Base-by-base conservation (phyloP, 2,329 filamentous ascomycete genomes). In the Alternaria ethzedia region DNA sequence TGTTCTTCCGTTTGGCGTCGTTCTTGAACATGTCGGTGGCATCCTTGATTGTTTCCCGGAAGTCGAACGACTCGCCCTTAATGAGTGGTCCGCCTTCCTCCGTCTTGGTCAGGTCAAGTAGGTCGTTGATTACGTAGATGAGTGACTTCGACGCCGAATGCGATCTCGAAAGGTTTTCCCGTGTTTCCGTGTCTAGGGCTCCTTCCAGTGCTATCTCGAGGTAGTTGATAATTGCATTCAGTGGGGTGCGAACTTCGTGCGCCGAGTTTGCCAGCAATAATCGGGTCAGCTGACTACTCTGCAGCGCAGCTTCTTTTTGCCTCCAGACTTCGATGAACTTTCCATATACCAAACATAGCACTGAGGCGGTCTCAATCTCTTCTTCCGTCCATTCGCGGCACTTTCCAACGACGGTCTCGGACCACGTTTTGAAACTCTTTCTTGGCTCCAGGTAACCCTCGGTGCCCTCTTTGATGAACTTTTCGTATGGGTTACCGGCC, bases 171-270 rank as follows among this genome's bases (percentile, higher is more conserved):
- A 97, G 82, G 64, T 96, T 96, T 6, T 97, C 94, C 20, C 94
- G 85, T 0, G 92, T 97, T 74, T 97, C 94, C 15, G 88, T 83
- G 67, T 97, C 94, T 4, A 97, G 82, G 0, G 85, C 82, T 0
- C 93, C 93, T 80, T 97, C 94, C 1, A 97, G 82, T 0, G 94
- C 94, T 67, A 97, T 97, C 71, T 97, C 94, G 1, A 97, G 86
- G 70, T 96, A 97, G 71, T 97, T 97, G 79, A 97, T 96, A 73
- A 97, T 97, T 15, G 94, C 94, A 73, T 97, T 97, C 3, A 97
- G 82, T 0, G 94, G 94, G 0, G 94, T 97, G 54, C 94, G 90
- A 9, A 97, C 93, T 82, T 97, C 94, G 68, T 97, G 94, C 0
- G 94, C 94, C 0, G 93, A 96, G 68, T 97, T 97, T 5, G 93